Evolutionary conservation across 2,329 filamentous ascomycete species (phyloP).

Genomic region (Knoxdaviesia proteae): DNA sequence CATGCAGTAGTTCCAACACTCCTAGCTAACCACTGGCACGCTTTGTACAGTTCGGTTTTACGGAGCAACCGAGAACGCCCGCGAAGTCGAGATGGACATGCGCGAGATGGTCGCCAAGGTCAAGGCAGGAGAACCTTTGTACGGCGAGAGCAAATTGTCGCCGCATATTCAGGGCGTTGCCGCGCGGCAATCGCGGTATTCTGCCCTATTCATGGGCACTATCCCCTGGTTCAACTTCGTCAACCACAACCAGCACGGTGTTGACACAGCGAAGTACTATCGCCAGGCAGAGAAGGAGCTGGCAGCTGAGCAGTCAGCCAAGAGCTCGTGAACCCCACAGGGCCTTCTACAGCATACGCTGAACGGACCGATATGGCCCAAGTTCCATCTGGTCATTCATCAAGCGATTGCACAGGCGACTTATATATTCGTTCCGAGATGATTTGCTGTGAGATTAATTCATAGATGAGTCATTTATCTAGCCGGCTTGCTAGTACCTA

Average conservation of each 20-base stretch:
- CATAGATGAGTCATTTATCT: neutral
- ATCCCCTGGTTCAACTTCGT: conserved; percentile 98
- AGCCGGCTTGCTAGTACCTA: neutral
- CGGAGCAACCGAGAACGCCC: conserved; percentile 76
- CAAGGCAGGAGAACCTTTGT: conserved; percentile 76
- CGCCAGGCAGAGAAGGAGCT: conserved; percentile 84
- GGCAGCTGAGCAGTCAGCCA: conserved; percentile 41
- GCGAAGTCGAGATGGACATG: conserved; percentile 94
- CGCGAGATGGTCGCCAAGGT: conserved; percentile 93
- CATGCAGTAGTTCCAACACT: neutral
- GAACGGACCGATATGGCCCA: too few relatives aligned
- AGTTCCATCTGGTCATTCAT: neutral
- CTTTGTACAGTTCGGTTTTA: conserved; percentile 64
- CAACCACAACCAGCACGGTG: conserved; percentile 86
- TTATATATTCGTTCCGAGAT: neutral
- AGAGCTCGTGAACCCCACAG: neutral
- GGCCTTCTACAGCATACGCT: neutral
- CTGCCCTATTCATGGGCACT: conserved; percentile 61
- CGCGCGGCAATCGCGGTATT: conserved; percentile 79
- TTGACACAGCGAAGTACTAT: conserved; percentile 98
- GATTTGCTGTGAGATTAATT: neutral
- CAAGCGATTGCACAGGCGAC: neutral
- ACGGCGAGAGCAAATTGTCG: conserved; percentile 58
- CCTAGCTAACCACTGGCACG: neutral
- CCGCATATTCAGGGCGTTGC: conserved; percentile 90